phyloP scores from a whole-genome alignment of 148 eudicot genomes.

The Silene uniflora region DNA sequence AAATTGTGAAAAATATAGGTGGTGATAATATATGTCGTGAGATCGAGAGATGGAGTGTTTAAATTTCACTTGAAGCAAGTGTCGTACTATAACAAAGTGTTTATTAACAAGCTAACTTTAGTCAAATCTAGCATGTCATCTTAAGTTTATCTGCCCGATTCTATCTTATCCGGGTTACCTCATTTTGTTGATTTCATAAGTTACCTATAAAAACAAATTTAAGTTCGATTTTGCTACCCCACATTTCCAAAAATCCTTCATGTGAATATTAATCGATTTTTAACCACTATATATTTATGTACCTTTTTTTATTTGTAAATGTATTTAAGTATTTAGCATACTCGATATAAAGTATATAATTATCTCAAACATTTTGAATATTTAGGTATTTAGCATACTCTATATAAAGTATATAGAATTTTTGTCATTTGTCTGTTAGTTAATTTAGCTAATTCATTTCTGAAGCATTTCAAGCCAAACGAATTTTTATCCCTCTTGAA shows the following conservation, averaged over 20 bases:
- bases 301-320: too few relatives aligned
- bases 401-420: too few relatives aligned
- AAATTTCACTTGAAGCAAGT: slow-evolving; percentile 9
- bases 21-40: background rate
- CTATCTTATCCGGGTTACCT: background rate
- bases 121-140: slow-evolving; percentile 3
- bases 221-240: background rate
- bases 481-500: too few relatives aligned
- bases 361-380: too few relatives aligned
- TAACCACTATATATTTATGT: too few relatives aligned
- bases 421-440: too few relatives aligned
- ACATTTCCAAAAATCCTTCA: background rate
- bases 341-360: too few relatives aligned
- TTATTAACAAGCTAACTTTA: background rate
- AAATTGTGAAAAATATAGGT: background rate
- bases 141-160: background rate
- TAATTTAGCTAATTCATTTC: too few relatives aligned
- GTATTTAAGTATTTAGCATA: too few relatives aligned
- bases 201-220: background rate
- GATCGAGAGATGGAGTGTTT: background rate
- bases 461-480: too few relatives aligned
- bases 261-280: too few relatives aligned
- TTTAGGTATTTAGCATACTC: too few relatives aligned
- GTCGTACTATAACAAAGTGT: slow-evolving; percentile 14
- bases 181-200: background rate